Conservation (phyloP, 2,329 filamentous ascomycete species). For the Clonostachys sp. region DNA sequence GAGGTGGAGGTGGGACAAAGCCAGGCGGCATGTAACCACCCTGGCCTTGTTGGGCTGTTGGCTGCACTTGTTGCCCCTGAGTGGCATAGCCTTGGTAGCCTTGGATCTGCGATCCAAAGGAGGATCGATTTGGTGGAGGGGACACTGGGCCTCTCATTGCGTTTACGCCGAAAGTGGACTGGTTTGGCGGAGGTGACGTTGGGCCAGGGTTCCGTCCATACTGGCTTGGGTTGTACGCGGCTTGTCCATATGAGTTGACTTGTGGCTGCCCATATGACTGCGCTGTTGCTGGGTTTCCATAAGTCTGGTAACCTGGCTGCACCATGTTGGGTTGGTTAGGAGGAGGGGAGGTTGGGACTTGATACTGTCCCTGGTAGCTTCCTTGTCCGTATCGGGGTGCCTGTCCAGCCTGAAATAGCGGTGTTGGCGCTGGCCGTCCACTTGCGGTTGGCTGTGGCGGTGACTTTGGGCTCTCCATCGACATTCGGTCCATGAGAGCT, state of each 20-base stretch:
- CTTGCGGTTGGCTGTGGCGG: slow-evolving; percentile 8
- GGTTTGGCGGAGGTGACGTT: slow-evolving; percentile 60
- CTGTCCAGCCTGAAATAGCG: slow-evolving; percentile 43
- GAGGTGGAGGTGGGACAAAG: slow-evolving; percentile 60
- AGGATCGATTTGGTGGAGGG: slow-evolving; percentile 54
- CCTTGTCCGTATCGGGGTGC: slow-evolving; percentile 44
- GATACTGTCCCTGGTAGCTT: slow-evolving; percentile 53
- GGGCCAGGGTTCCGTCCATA: slow-evolving; percentile 54
- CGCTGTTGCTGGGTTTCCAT: slow-evolving; percentile 32
- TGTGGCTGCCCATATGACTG: slow-evolving; percentile 36
- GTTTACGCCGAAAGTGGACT: slow-evolving; percentile 41
- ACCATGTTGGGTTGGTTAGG: slow-evolving; percentile 34
- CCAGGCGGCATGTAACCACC: slow-evolving; percentile 45
- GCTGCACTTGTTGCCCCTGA: slow-evolving; percentile 33
- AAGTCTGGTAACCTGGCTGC: slow-evolving; percentile 37
- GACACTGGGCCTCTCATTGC: slow-evolving; percentile 38
- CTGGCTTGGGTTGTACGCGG: slow-evolving; percentile 53
- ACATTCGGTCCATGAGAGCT: slow-evolving; percentile 93
- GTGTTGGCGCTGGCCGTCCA: slow-evolving; percentile 26
- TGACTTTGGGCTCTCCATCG: slow-evolving; percentile 58
- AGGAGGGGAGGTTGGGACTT: slow-evolving; percentile 52
- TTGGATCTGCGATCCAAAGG: slow-evolving; percentile 28
- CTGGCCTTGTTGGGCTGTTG: slow-evolving; percentile 20
- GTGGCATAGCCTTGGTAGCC: slow-evolving; percentile 16
- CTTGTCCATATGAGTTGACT: slow-evolving; percentile 10